These are phyloP conservation scores for Arthrobotrys megalospora DNA, from an alignment of 2,329 filamentous ascomycete genomes.

Conservation along the genomic window DNA sequence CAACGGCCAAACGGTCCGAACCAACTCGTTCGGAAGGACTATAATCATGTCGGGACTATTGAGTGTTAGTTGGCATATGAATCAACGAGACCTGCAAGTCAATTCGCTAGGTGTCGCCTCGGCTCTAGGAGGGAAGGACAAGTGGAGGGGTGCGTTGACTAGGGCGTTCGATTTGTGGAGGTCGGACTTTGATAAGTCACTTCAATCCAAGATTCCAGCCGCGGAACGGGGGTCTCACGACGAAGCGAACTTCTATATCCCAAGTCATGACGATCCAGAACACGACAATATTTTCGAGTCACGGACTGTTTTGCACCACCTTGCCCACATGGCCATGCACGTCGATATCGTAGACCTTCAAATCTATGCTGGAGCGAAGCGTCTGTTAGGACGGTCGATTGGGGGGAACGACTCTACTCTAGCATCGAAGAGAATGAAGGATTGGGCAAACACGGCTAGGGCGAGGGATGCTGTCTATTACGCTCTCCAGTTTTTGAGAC, in stretches of 20 bases:
- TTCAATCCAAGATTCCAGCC: constrained; percentile 71
- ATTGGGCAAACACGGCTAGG: constrained; percentile 87
- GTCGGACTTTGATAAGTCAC: constrained; percentile 86
- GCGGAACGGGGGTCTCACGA: constrained; percentile 65
- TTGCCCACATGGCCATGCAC: constrained; percentile 98
- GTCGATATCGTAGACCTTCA: constrained; percentile 98
- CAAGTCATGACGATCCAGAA: constrained; percentile 72
- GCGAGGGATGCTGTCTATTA: constrained; percentile 94
- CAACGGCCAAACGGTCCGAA: constrained; percentile 86
- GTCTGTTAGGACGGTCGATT: constrained; percentile 87
- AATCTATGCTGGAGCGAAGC: constrained; percentile 89
- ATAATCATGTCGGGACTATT: constrained; percentile 94
- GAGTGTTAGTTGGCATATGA: constrained; percentile 97
- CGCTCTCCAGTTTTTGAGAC: constrained; percentile 86
- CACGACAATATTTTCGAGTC: constrained; percentile 87
- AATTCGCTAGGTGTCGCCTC: constrained; percentile 84
- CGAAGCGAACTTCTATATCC: constrained; percentile 65
- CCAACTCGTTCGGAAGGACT: constrained; percentile 92
- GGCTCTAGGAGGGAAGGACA: constrained; percentile 87
- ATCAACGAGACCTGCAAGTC: constrained; percentile 93
- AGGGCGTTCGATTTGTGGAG: constrained; percentile 96
- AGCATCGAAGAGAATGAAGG: constrained; percentile 86
- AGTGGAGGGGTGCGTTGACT: constrained; percentile 88
- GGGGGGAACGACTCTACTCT: constrained; percentile 84
- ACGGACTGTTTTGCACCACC: constrained; percentile 88